Evolutionary conservation across 371 early-diverging fungal species (phyloP), one percentile per base, ranked within the genome.

Genomic region (Catenaria anguillulae): DNA sequence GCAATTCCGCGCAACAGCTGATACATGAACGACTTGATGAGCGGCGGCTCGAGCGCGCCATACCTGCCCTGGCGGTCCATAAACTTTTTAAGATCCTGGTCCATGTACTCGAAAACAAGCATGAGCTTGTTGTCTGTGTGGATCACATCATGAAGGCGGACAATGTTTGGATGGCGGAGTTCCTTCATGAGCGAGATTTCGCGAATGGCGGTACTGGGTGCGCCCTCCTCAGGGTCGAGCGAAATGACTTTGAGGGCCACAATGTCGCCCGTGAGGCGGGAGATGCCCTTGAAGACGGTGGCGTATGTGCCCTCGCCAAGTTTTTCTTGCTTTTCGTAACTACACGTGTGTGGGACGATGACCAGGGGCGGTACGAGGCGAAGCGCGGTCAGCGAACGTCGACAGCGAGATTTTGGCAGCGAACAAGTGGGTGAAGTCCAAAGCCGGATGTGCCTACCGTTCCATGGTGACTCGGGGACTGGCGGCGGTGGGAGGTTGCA

Each of bases 291-390:
- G 82, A 86, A 98, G n/a, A 99, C 99, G 10, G 90, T 93, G n/a
- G 97, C 99, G 70, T 99, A 99, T 33, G 99, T 99, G 40, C 99
- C 99, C 78, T 97, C 97, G 48, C 97, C 97, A 61, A 98, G 82
- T 75, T 95, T 93, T 70, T 93, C 93, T 50, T 86, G 73, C 59
- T 87, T 84, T 12, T 50, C 52, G 52, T 50, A 50, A 15, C 52
- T 50, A 21, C n/a, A n/a, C n/a, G n/a, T n/a, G n/a, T n/a, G n/a
- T n/a, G n/a, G n/a, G n/a, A n/a, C n/a, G n/a, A n/a, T n/a, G n/a
- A n/a, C n/a, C n/a, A n/a, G n/a, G n/a, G n/a, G n/a, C n/a, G n/a
- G n/a, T n/a, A n/a, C n/a, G n/a, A n/a, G n/a, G n/a, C n/a, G n/a
- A n/a, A n/a, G n/a, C n/a, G n/a, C n/a, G n/a, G n/a, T n/a, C n/a